phyloP scores from a whole-genome alignment of 495 filamentous ascomycete genomes.

The Cudoniella acicularis region DNA sequence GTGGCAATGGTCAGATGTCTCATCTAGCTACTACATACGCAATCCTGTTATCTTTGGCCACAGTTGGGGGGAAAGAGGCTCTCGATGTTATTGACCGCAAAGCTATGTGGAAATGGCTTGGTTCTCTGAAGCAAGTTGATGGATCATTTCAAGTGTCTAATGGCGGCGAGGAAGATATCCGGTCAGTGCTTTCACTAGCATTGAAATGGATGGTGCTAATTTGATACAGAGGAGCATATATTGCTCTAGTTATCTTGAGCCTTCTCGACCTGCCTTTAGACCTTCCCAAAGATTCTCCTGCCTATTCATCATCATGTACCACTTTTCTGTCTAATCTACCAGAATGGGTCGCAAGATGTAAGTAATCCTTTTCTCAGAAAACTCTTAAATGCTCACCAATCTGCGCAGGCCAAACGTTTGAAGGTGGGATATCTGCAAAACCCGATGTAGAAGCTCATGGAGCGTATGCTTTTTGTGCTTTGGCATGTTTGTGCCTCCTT shows the following conservation, averaged over 20 bases:
- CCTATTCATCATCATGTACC: conserved; percentile 38
- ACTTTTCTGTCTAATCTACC: conserved; percentile 64
- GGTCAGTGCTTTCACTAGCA: conserved; percentile 43
- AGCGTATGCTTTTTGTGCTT: conserved; percentile 91
- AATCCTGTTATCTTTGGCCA: conserved; percentile 68
- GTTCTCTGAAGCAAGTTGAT: conserved; percentile 73
- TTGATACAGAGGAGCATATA: conserved; percentile 75
- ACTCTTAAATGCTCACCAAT: conserved; percentile 17
- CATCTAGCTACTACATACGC: conserved; percentile 90
- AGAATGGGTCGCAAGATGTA: conserved; percentile 80
- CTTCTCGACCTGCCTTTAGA: conserved; percentile 79
- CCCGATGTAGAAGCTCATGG: conserved; percentile 91
- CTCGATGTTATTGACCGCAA: conserved; percentile 74
- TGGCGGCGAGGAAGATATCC: conserved; percentile 87
- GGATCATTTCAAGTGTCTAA: conserved; percentile 79
- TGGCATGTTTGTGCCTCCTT: conserved; percentile 81
- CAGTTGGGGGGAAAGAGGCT: conserved; percentile 69
- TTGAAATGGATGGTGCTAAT: neutral
- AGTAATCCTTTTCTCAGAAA: conserved; percentile 27
- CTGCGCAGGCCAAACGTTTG: conserved; percentile 78
- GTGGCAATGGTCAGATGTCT: conserved; percentile 83
- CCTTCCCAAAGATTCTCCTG: conserved; percentile 60
- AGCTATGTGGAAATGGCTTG: conserved; percentile 86
- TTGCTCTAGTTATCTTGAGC: conserved; percentile 75
- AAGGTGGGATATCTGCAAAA: conserved; percentile 83